Evolutionary conservation across 768 basidiomycete species (phyloP).

Genomic region (Lepiota brunneoincarnata): DNA sequence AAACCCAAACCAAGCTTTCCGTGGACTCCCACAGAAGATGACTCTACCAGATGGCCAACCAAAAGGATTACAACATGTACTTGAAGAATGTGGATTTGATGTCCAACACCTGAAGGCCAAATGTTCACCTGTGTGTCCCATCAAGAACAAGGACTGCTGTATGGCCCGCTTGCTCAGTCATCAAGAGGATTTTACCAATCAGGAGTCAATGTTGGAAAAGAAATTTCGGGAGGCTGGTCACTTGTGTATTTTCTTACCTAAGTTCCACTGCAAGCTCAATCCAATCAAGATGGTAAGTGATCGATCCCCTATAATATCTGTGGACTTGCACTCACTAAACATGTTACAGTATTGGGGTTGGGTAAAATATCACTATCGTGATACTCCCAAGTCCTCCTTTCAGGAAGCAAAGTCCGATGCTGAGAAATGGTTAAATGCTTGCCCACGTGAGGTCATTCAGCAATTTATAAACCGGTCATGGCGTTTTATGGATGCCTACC

Average conservation of each 20-base stretch:
- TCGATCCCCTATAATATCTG: no score
- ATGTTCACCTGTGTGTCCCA: background rate
- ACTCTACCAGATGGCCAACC: slow-evolving; percentile 22
- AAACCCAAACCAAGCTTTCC: slow-evolving; percentile 23
- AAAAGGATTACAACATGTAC: slow-evolving; percentile 32
- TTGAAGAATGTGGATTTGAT: slow-evolving; percentile 39
- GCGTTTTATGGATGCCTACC: slow-evolving; percentile 27
- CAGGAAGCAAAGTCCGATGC: slow-evolving; percentile 23
- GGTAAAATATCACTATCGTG: slow-evolving; percentile 31
- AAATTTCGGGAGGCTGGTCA: background rate
- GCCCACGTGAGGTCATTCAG: slow-evolving; percentile 30
- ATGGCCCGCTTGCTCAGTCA: background rate
- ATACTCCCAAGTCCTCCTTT: slow-evolving; percentile 26
- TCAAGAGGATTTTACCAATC: background rate
- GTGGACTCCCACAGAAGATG: slow-evolving; percentile 34
- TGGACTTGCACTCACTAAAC: no score
- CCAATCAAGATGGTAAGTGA: no score
- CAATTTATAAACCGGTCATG: slow-evolving; percentile 32
- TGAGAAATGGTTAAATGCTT: slow-evolving; percentile 24
- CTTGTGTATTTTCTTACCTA: background rate
- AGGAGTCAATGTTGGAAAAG: background rate
- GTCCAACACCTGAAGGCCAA: slow-evolving; percentile 16
- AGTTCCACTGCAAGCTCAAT: no score
- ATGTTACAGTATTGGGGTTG: slow-evolving; percentile 33
- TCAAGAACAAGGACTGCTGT: background rate